phyloP scores from a whole-genome alignment of 192 early-diverging fungal genomes.

The Linnemannia elongata region DNA sequence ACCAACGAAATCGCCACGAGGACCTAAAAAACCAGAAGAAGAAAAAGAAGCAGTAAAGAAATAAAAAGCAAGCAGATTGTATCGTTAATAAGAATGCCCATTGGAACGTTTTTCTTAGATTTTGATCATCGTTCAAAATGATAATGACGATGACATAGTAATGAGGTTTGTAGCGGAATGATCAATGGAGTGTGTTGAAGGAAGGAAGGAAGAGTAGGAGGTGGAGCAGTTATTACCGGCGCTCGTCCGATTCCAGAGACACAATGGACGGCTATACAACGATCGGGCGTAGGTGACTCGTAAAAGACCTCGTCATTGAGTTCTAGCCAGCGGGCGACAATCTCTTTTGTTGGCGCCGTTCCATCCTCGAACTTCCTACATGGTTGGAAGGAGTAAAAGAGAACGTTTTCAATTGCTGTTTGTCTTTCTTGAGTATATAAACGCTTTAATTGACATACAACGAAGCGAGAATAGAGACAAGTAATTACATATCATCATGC shows the following conservation, averaged over 20 bases:
- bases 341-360: constrained; percentile 59
- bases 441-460: background rate
- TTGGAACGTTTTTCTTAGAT: background rate
- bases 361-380: constrained; percentile 76
- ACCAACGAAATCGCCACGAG: constrained; percentile 79
- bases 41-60: background rate
- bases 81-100: background rate
- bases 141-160: background rate
- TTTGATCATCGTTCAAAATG: background rate
- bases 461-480: background rate
- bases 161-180: background rate
- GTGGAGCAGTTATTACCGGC: constrained; percentile 61
- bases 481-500: constrained; percentile 66
- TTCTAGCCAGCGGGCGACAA: constrained; percentile 54
- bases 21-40: constrained; percentile 41
- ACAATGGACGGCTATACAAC: constrained; percentile 72
- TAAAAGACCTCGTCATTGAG: constrained; percentile 49
- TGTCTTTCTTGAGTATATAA: background rate
- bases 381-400: background rate
- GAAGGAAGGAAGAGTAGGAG: background rate
- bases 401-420: background rate
- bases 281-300: constrained; percentile 18
- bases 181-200: background rate
- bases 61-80: background rate
- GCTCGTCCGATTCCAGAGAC: constrained; percentile 83